Conservation (phyloP, 2,329 filamentous ascomycete species). For the Microascus cirrosus region DNA sequence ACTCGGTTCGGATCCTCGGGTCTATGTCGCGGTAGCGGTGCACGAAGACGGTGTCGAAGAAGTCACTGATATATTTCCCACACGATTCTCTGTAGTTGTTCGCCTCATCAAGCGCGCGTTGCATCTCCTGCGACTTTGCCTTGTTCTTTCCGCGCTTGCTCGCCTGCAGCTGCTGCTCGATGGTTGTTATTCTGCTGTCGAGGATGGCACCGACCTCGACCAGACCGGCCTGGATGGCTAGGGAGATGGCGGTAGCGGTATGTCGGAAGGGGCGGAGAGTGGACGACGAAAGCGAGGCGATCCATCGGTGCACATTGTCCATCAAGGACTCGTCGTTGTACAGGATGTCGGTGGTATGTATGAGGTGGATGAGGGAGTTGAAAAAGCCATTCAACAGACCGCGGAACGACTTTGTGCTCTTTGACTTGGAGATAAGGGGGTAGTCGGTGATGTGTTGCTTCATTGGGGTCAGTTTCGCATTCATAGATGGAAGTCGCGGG, state of each 20-base stretch:
- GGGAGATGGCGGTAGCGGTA: slow-evolving; percentile 75
- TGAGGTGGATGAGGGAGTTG: slow-evolving; percentile 58
- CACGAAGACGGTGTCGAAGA: slow-evolving; percentile 87
- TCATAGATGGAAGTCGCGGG: neutral
- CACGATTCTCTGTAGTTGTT: slow-evolving; percentile 59
- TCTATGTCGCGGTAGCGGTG: slow-evolving; percentile 95
- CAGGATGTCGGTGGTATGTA: slow-evolving; percentile 72
- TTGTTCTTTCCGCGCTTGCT: slow-evolving; percentile 70
- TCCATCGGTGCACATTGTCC: slow-evolving; percentile 84
- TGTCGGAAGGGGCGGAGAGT: slow-evolving; percentile 83
- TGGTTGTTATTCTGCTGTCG: slow-evolving; percentile 60
- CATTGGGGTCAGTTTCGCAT: neutral
- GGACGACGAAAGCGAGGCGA: slow-evolving; percentile 83
- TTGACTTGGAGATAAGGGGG: slow-evolving; percentile 74
- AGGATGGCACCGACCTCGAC: slow-evolving; percentile 63
- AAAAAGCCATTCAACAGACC: slow-evolving; percentile 71
- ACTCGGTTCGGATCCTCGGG: slow-evolving; percentile 77
- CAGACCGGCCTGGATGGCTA: slow-evolving; percentile 69
- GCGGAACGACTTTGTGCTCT: slow-evolving; percentile 67
- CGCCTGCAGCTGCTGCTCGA: slow-evolving; percentile 66
- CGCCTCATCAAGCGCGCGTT: slow-evolving; percentile 60
- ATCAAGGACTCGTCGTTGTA: slow-evolving; percentile 69
- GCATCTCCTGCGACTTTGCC: slow-evolving; percentile 60
- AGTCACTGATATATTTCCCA: slow-evolving; percentile 65
- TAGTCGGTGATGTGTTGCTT: slow-evolving; percentile 78